A percentile compares a stretch with the other conserved stretches of the same genome.
Evolutionary conservation across 2,329 filamentous ascomycete genomes (phyloP).

Genomic region (Coleophoma crateriformis): DNA sequence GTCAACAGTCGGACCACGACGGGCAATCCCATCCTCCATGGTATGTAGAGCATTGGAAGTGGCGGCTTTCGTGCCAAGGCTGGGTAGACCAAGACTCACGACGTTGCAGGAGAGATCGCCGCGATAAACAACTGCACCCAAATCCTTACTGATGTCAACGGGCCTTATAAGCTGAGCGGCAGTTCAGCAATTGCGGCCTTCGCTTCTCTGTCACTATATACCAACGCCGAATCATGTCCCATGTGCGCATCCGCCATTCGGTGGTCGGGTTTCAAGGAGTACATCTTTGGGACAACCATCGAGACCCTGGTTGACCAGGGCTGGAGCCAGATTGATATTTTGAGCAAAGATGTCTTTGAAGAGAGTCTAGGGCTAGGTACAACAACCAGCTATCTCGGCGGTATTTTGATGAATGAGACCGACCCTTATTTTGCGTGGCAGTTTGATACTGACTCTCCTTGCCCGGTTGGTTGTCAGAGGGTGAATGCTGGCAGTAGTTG

Average conservation of each 20-base stretch:
- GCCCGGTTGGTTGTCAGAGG: constrained; percentile 16
- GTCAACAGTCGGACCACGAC: constrained; percentile 37
- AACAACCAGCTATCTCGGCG: constrained; percentile 34
- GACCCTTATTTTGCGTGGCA: constrained; percentile 50
- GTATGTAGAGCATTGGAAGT: constrained; percentile 19
- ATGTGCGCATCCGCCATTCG: constrained; percentile 53
- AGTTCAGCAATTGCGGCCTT: constrained; percentile 39
- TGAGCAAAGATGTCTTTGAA: constrained; percentile 39
- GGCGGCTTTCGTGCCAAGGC: background rate
- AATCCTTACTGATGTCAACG: constrained; percentile 39
- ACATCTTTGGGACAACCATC: constrained; percentile 47
- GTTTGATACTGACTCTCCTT: constrained; percentile 28
- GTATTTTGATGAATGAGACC: constrained; percentile 45
- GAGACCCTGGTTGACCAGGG: constrained; percentile 37
- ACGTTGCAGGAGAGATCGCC: constrained; percentile 41
- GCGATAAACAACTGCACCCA: constrained; percentile 47
- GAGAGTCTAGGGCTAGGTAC: constrained; percentile 31
- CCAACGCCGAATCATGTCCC: constrained; percentile 50
- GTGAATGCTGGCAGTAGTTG: constrained; percentile 5
- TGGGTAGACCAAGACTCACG: background rate
- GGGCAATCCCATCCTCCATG: constrained; percentile 49
- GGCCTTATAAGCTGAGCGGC: constrained; percentile 36
- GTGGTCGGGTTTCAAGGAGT: constrained; percentile 49
- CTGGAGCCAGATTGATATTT: constrained; percentile 45
- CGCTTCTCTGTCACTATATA: constrained; percentile 43